Conservation (phyloP, 2,329 filamentous ascomycete genomes). For the Botrytis byssoidea region DNA sequence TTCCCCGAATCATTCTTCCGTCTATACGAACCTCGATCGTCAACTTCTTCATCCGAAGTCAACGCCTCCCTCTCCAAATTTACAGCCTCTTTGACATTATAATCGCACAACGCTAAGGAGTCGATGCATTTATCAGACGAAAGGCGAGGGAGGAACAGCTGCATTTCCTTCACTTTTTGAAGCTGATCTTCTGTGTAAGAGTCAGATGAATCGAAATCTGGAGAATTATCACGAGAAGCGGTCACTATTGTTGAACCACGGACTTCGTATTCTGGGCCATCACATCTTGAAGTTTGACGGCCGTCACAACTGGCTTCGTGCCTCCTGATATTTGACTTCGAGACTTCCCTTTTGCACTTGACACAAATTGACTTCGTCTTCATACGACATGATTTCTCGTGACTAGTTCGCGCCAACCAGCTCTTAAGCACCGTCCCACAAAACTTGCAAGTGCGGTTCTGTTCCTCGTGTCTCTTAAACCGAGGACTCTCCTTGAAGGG, state of each 20-base stretch:
- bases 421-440: background rate
- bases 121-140: background rate
- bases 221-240: background rate
- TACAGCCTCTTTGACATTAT: slow-evolving; percentile 4
- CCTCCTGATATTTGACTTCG: background rate
- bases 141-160: background rate
- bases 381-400: background rate
- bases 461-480: background rate
- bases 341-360: background rate
- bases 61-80: background rate
- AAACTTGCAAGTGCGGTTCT: background rate
- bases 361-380: background rate
- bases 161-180: slow-evolving; percentile 3
- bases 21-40: background rate
- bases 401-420: background rate
- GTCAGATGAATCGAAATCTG: too few species aligned
- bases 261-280: background rate
- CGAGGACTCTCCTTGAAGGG: background rate
- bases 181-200: background rate
- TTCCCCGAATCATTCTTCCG: background rate
- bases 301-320: slow-evolving; percentile 1
- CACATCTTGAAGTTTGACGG: background rate
- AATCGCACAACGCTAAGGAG: background rate
- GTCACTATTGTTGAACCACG: background rate
- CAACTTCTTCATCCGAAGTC: background rate